Evolutionary conservation across 495 filamentous ascomycete species (phyloP).

Genomic region (Aeminium ludgeri): DNA sequence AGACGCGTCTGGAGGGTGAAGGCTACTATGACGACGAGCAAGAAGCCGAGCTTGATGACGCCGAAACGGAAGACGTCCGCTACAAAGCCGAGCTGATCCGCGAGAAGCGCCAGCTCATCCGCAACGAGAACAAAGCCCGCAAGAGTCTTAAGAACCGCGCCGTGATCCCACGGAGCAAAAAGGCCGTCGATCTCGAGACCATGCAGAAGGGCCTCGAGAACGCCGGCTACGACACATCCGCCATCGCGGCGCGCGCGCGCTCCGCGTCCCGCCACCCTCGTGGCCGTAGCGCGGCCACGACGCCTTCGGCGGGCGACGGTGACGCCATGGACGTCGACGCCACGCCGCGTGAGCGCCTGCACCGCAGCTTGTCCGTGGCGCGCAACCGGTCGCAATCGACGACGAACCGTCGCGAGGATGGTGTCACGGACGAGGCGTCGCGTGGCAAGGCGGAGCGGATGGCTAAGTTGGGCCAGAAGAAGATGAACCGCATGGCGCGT

Average conservation of each 20-base stretch:
- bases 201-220: constrained; percentile 71
- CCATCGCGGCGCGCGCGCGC: constrained; percentile 55
- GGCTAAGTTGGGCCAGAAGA: constrained; percentile 80
- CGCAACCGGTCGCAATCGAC: constrained; percentile 58
- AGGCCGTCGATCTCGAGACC: constrained; percentile 58
- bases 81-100: constrained; percentile 90
- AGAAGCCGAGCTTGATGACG: constrained; percentile 37
- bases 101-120: constrained; percentile 73
- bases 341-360: constrained; percentile 17
- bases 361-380: constrained; percentile 33
- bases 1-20: constrained; percentile 71
- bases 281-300: constrained; percentile 33
- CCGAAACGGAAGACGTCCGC: constrained; percentile 66
- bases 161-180: constrained; percentile 61
- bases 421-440: constrained; percentile 42
- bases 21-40: constrained; percentile 62
- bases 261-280: constrained; percentile 2
- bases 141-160: constrained; percentile 94
- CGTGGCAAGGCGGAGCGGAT: constrained; percentile 68
- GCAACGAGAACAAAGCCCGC: constrained; percentile 79
- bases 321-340: constrained; percentile 79
- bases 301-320: constrained; percentile 30
- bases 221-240: constrained; percentile 66
- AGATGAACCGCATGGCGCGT: constrained; percentile 95
- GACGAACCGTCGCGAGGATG: constrained; percentile 63